These are phyloP conservation scores for Macrocybe gigantea DNA, from an alignment of 768 basidiomycete genomes.

Conservation along the genomic window DNA sequence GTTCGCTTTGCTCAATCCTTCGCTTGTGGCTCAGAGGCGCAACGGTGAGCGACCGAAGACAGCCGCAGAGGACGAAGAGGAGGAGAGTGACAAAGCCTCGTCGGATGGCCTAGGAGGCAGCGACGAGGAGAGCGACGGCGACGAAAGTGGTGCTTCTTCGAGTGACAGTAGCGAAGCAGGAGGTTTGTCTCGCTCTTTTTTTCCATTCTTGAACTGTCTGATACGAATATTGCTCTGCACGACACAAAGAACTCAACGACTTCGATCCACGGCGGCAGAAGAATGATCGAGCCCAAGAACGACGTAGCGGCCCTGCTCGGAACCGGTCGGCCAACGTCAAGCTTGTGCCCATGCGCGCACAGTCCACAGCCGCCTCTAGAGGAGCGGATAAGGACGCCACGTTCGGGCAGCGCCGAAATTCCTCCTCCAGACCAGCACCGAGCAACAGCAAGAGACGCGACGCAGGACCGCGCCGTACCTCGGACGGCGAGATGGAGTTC, in stretches of 20 bases:
- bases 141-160: slow-evolving; percentile 32
- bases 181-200: slow-evolving; percentile 27
- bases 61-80: slow-evolving; percentile 84
- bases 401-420: slow-evolving; percentile 63
- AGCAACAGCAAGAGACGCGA: slow-evolving; percentile 11
- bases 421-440: slow-evolving; percentile 13
- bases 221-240: neutral
- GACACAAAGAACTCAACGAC: slow-evolving; percentile 40
- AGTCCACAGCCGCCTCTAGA: slow-evolving; percentile 19
- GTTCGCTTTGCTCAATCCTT: slow-evolving; percentile 91
- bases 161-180: slow-evolving; percentile 54
- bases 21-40: slow-evolving; percentile 55
- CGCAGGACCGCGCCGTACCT: slow-evolving; percentile 17
- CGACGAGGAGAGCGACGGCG: slow-evolving; percentile 39
- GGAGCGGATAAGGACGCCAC: slow-evolving; percentile 46
- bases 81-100: slow-evolving; percentile 71
- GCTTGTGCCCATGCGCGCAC: slow-evolving; percentile 59
- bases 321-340: slow-evolving; percentile 51
- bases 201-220: slow-evolving; percentile 1
- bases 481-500: slow-evolving; percentile 76
- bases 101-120: slow-evolving; percentile 47
- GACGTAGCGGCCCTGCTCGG: slow-evolving; percentile 32
- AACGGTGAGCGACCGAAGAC: slow-evolving; percentile 48
- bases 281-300: slow-evolving; percentile 41
- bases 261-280: slow-evolving; percentile 48